Conservation (phyloP, 2,329 filamentous ascomycete species). For the Paecilomyces niveus region DNA sequence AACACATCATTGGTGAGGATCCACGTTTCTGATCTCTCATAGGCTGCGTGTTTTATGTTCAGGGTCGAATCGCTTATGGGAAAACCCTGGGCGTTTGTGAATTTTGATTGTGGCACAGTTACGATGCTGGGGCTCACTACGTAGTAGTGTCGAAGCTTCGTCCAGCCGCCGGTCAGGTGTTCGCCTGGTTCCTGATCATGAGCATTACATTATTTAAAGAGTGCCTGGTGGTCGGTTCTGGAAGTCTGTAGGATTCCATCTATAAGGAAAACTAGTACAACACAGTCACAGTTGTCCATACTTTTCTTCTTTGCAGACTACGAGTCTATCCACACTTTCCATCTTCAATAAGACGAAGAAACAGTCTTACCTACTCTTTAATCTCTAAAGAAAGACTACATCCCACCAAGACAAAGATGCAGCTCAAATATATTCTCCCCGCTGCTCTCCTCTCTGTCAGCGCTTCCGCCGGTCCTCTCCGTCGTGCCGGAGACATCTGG, state of each 20-base stretch:
- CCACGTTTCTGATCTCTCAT: not conserved
- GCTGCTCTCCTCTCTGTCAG: slow-evolving; percentile 17
- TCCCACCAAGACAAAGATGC: not conserved
- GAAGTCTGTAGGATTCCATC: not conserved
- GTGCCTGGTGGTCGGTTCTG: not conserved
- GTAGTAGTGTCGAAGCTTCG: not conserved
- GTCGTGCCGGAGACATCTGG: slow-evolving; percentile 13
- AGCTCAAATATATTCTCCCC: slow-evolving; percentile 16
- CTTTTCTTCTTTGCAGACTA: not conserved
- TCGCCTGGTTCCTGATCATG: not conserved
- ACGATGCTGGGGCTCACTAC: not conserved
- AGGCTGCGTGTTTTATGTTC: not conserved
- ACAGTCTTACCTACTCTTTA: not conserved
- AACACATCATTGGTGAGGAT: not conserved
- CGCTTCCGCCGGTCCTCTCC: slow-evolving; percentile 13
- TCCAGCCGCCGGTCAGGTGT: not conserved
- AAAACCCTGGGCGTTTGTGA: not conserved
- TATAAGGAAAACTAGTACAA: not conserved
- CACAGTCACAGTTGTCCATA: not conserved
- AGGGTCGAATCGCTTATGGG: not conserved
- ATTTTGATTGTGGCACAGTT: not conserved
- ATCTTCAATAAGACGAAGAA: not conserved
- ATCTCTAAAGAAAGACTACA: not conserved
- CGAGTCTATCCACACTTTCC: not conserved
- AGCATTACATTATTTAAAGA: not conserved